Conservation (phyloP, 2,329 filamentous ascomycete species). For the Bipolaris gigantea region DNA sequence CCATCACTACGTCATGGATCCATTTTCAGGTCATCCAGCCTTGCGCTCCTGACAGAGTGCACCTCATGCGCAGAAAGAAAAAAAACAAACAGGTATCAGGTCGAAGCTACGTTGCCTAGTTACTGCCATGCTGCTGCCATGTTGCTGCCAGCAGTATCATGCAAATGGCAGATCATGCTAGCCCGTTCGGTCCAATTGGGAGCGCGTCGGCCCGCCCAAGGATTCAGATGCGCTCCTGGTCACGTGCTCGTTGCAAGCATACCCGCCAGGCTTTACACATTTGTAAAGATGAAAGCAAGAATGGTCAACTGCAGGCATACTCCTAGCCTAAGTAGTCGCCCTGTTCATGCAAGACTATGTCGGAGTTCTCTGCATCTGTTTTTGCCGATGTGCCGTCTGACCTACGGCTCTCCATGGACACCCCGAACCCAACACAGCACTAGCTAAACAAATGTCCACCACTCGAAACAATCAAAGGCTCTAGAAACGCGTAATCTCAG, state of each 20-base stretch:
- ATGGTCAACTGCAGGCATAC: slow-evolving; percentile 7
- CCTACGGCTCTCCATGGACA: slow-evolving; percentile 36
- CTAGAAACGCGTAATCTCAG: slow-evolving; percentile 31
- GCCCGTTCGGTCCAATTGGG: background rate
- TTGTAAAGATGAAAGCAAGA: background rate
- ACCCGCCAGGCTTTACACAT: background rate
- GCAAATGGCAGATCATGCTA: background rate
- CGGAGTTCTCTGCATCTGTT: slow-evolving; percentile 23
- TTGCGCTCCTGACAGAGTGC: slow-evolving; percentile 2
- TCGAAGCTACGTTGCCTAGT: slow-evolving; percentile 2
- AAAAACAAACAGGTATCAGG: background rate
- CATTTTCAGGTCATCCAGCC: slow-evolving; percentile 1
- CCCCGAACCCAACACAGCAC: slow-evolving; percentile 13
- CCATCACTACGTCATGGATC: slow-evolving; percentile 6
- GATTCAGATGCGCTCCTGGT: background rate
- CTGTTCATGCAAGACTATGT: slow-evolving; percentile 1
- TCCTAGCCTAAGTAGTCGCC: slow-evolving; percentile 1
- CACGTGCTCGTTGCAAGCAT: slow-evolving; percentile 6
- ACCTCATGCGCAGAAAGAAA: slow-evolving; percentile 3
- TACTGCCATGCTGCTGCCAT: no score
- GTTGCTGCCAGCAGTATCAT: background rate
- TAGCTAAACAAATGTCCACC: slow-evolving; percentile 15
- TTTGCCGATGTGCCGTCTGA: slow-evolving; percentile 27
- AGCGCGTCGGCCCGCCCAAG: slow-evolving; percentile 8
- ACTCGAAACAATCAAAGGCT: slow-evolving; percentile 21